Percentiles rank a stretch among this genome's conserved stretches.
Conservation (phyloP, 257 asterid genomes). For the Forsythia viridissima region DNA sequence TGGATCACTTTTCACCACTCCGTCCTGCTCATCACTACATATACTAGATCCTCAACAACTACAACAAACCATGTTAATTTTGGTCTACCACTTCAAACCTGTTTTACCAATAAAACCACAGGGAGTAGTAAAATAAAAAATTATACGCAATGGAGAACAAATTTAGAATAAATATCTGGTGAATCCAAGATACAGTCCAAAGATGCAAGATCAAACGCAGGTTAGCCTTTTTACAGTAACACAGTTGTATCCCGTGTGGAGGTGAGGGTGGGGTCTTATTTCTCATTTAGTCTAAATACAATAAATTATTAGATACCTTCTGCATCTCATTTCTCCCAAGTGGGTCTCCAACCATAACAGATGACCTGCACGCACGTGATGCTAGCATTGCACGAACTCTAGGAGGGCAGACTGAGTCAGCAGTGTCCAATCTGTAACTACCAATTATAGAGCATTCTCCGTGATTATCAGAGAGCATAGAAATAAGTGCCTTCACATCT, state of each 20-base stretch:
- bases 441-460: slow-evolving; percentile 81
- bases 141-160: not conserved
- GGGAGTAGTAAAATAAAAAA: not conserved
- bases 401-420: slow-evolving; percentile 90
- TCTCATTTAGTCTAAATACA: not conserved
- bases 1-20: not conserved
- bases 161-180: not conserved
- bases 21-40: too few species aligned
- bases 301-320: slow-evolving; percentile 48
- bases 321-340: slow-evolving; percentile 87
- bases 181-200: not conserved
- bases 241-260: not conserved
- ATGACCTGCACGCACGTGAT: slow-evolving; percentile 95
- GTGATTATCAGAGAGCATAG: slow-evolving; percentile 74
- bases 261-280: not conserved
- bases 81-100: not conserved
- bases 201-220: not conserved
- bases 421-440: slow-evolving; percentile 66
- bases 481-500: slow-evolving; percentile 85
- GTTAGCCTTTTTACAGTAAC: not conserved
- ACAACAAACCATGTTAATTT: not conserved
- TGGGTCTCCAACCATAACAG: slow-evolving; percentile 90
- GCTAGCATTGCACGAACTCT: slow-evolving; percentile 92
- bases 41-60: not conserved
- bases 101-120: not conserved